A percentile compares a stretch with the other conserved stretches of the same genome.
Evolutionary conservation across 2,329 filamentous ascomycete genomes (phyloP).

Genomic region (Aspergillus viridinutans): DNA sequence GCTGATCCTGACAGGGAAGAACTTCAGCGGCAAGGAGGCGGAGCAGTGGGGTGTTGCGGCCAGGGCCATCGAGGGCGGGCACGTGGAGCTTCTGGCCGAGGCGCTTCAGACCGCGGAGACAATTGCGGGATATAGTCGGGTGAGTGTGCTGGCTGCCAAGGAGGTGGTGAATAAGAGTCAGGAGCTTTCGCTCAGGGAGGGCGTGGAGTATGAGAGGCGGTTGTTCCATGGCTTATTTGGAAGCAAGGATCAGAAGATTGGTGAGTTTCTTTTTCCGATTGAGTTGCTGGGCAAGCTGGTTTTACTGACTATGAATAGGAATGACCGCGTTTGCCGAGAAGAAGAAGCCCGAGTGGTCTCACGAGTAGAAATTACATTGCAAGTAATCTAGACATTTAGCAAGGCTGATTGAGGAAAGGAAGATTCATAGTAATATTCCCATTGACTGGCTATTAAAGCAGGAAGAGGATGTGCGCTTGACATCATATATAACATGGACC

Average conservation of each 20-base stretch:
- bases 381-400: not conserved
- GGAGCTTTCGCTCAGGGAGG: slow-evolving; percentile 79
- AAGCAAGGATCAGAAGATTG: slow-evolving; percentile 94
- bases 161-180: slow-evolving; percentile 99
- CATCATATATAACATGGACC: slow-evolving; percentile 4
- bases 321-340: slow-evolving; percentile 96
- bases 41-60: slow-evolving; percentile 88
- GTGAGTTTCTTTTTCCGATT: slow-evolving; percentile 41
- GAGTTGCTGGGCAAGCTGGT: not conserved
- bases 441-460: not conserved
- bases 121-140: slow-evolving; percentile 79
- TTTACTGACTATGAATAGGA: slow-evolving; percentile 34
- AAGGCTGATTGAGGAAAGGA: not conserved
- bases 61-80: slow-evolving; percentile 66
- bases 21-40: slow-evolving; percentile 78
- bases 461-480: slow-evolving; percentile 5
- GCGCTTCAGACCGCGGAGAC: slow-evolving; percentile 79
- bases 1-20: slow-evolving; percentile 79
- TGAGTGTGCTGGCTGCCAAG: slow-evolving; percentile 87
- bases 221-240: slow-evolving; percentile 93
- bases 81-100: slow-evolving; percentile 77
- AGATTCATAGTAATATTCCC: not conserved
- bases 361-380: slow-evolving; percentile 54
- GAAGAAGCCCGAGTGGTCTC: slow-evolving; percentile 84
- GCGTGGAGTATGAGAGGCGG: slow-evolving; percentile 89